Evolutionary conservation across 106 monocot genomes (phyloP), one percentile per base, ranked within the genome.

Genomic region (Platanthera zijinensis): DNA sequence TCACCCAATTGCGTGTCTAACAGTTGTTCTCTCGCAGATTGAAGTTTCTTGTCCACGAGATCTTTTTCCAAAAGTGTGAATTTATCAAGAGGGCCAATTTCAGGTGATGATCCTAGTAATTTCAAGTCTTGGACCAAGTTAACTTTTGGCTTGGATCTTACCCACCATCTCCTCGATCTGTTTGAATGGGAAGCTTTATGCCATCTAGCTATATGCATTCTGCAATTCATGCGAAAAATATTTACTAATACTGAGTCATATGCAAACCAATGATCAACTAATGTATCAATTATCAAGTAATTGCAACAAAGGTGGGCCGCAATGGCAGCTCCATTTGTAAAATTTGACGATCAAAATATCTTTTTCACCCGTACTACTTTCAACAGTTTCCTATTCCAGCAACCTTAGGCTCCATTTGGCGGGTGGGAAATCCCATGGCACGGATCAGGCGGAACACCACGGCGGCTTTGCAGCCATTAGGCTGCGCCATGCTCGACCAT

Each of bases 121-220:
- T 91, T 99, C 54, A 99, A 75, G 50, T 91, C 86, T 73, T 90
- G 90, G 10, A 92, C 30, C 30, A 83, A 18, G 59, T 87, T 80
- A 82, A 49, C 74, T 77, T 90, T 99, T n/a, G 89, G 92, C 5
- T 86, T 87, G 15, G 17, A 64, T 57, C 99, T 82, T 62, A 90
- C 51, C 69, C 94, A 92, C 94, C 99, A 99, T n/a, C 83, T 82
- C 13, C 57, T 76, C 7, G 63, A 82, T 69, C 82, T 83, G 46
- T 82, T 86, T 15, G 28, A 63, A 17, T 49, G 32, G 15, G 73
- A 62, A 45, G 84, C 69, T 25, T 84, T 85, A 52, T 74, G 80
- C 94, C 99, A 99, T 15, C 75, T 47, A 74, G 69, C 28, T 75
- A 85, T 12, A 77, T 99, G 91, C 17, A 79, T 77, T 78, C 95